These are phyloP conservation scores for Nigrograna mackinnonii DNA, from an alignment of 2,329 filamentous ascomycete genomes.

Conservation along the genomic window DNA sequence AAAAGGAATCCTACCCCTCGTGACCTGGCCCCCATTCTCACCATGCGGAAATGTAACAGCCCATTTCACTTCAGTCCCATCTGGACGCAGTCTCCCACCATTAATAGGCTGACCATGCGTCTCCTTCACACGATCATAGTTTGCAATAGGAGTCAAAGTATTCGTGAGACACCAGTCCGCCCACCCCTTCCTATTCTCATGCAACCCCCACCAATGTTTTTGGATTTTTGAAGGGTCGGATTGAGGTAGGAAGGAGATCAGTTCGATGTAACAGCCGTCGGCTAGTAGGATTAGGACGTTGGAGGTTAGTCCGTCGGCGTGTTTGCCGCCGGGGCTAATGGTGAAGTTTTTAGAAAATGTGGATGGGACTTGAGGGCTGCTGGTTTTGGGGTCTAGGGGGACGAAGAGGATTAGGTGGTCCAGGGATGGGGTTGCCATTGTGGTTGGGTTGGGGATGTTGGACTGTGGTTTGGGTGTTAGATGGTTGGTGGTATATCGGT, in stretches of 20 bases:
- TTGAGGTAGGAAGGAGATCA: constrained; percentile 2
- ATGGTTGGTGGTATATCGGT: no score
- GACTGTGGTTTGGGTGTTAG: no score
- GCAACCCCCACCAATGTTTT: constrained; percentile 64
- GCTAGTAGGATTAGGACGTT: constrained; percentile 66
- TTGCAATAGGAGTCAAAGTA: constrained; percentile 8
- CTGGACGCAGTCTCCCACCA: constrained; percentile 59
- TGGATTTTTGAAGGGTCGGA: constrained; percentile 17
- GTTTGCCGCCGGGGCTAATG: constrained; percentile 62
- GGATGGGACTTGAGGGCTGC: constrained; percentile 38
- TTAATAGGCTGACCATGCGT: constrained; percentile 53
- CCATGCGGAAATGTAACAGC: constrained; percentile 56
- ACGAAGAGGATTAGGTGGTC: constrained; percentile 70
- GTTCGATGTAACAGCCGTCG: constrained; percentile 61
- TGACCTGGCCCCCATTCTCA: constrained; percentile 32
- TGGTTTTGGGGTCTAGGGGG: constrained; percentile 55
- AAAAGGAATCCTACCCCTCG: constrained; percentile 61
- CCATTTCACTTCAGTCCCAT: constrained; percentile 64
- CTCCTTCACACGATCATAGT: constrained; percentile 23
- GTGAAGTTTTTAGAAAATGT: constrained; percentile 61
- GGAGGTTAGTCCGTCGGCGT: constrained; percentile 63
- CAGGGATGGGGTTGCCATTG: constrained; percentile 38
- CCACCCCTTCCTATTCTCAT: constrained; percentile 58
- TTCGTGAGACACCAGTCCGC: constrained; percentile 59
- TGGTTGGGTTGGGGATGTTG: no score